Conservation (phyloP, 441 rosid genomes). For the Jatropha podagrica region DNA sequence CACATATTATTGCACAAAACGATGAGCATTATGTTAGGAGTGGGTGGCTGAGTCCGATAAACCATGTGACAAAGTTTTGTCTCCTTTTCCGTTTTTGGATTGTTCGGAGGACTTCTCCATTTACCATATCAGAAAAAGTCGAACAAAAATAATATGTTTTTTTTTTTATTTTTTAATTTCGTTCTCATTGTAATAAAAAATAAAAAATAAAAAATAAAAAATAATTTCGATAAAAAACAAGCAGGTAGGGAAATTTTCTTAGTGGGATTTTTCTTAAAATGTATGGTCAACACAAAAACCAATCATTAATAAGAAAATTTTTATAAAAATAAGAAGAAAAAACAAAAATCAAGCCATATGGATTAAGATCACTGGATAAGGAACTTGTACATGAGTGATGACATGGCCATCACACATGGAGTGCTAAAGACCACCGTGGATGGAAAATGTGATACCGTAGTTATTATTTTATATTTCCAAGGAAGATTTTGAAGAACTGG, state of each 20-base stretch:
- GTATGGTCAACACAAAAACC: background rate
- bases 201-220: too few species aligned
- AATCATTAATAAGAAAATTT: background rate
- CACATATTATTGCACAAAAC: background rate
- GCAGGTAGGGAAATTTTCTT: background rate
- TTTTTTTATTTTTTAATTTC: background rate
- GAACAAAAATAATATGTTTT: too few species aligned
- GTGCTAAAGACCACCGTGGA: constrained; percentile 8
- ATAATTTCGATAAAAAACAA: background rate
- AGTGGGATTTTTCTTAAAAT: background rate
- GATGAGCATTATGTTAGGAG: background rate
- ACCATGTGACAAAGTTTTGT: background rate
- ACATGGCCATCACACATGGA: constrained; percentile 8
- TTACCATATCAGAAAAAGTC: background rate
- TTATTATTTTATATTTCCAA: background rate
- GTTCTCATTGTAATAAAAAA: too few species aligned
- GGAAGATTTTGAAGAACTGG: background rate
- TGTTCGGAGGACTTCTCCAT: background rate
- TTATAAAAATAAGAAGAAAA: background rate
- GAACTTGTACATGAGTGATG: background rate
- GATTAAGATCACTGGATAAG: background rate
- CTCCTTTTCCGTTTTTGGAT: background rate
- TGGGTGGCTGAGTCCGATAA: too few species aligned
- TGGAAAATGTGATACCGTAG: background rate
- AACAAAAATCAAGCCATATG: background rate